Conservation (phyloP, 1,284 basidiomycete genomes). For the Trichosporon sp. region DNA sequence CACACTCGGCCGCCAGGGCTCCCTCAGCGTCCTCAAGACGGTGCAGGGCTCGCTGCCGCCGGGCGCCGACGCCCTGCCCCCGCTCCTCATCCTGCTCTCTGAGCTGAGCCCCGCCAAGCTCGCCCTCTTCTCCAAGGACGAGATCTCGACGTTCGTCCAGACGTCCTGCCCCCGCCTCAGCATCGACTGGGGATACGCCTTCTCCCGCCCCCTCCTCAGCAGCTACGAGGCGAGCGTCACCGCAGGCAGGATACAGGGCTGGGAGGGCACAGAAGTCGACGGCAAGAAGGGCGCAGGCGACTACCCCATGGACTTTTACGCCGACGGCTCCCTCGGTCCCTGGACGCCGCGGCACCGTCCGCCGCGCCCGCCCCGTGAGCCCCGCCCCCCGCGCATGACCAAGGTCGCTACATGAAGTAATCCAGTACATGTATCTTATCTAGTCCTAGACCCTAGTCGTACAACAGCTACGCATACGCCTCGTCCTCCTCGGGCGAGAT, state of each 20-base stretch:
- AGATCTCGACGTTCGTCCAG: conserved; percentile 28
- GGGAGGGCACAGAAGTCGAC: conserved; percentile 41
- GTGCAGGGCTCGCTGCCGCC: conserved; percentile 53
- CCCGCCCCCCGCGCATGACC: neutral
- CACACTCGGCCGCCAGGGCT: conserved; percentile 92
- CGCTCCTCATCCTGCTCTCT: conserved; percentile 76
- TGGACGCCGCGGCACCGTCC: conserved; percentile 48
- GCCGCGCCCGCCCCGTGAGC: conserved; percentile 9
- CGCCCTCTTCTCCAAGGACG: conserved; percentile 58
- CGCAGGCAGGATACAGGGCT: conserved; percentile 61
- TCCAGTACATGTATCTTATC: neutral
- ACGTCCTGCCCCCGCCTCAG: conserved; percentile 33
- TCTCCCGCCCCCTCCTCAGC: conserved; percentile 79
- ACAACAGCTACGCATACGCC: neutral
- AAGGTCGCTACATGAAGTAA: neutral
- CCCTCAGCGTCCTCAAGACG: conserved; percentile 79
- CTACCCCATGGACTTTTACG: conserved; percentile 98
- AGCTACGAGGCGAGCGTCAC: conserved; percentile 93
- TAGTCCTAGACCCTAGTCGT: neutral
- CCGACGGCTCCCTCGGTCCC: conserved; percentile 48
- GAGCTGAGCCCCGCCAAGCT: conserved; percentile 94
- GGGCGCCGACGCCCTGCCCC: conserved; percentile 50
- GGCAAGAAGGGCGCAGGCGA: conserved; percentile 42
- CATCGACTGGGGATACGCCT: conserved; percentile 98
- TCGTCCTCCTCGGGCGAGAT: conserved; percentile 1